Percentiles rank a stretch among this genome's conserved stretches.
Conservation (phyloP, 306 rosid genomes). For the Vachellia pachyceras region DNA sequence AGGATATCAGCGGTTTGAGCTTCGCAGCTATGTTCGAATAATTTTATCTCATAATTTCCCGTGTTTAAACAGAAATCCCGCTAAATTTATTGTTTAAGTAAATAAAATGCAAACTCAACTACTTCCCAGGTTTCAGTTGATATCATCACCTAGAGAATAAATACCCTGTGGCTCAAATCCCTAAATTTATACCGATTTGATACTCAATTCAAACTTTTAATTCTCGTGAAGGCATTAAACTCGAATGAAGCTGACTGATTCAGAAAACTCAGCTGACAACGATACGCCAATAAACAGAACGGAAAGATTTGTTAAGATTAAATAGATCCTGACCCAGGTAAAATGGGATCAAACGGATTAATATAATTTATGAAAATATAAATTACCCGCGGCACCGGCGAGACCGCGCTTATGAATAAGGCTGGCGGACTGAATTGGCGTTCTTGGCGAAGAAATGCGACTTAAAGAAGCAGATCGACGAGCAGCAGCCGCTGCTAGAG, state of each 20-base stretch:
- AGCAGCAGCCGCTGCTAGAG: conserved; percentile 68
- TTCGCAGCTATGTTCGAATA: not conserved
- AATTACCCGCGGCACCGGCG: conserved; percentile 68
- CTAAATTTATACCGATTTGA: not conserved
- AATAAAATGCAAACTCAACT: not conserved
- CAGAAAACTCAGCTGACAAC: not conserved
- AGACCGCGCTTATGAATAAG: conserved; percentile 75
- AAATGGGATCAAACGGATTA: conserved; percentile 33
- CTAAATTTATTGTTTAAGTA: not conserved
- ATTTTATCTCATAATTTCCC: not conserved
- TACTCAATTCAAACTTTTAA: not conserved
- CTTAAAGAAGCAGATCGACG: conserved; percentile 70
- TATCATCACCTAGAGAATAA: not conserved
- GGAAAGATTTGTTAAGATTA: not conserved
- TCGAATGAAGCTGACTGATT: not conserved
- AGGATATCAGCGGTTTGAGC: not conserved
- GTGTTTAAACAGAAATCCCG: not conserved
- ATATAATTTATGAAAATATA: not conserved
- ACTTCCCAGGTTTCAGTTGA: not conserved
- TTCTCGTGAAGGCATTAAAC: not conserved
- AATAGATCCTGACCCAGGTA: conserved; percentile 4
- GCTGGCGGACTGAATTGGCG: conserved; percentile 50
- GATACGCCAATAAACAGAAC: not conserved
- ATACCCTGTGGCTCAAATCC: not conserved
- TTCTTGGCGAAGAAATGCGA: conserved; percentile 58